Evolutionary conservation across 139 green algal species (phyloP), one percentile per base, ranked within the genome.

Genomic region (Zygnema cylindricum): DNA sequence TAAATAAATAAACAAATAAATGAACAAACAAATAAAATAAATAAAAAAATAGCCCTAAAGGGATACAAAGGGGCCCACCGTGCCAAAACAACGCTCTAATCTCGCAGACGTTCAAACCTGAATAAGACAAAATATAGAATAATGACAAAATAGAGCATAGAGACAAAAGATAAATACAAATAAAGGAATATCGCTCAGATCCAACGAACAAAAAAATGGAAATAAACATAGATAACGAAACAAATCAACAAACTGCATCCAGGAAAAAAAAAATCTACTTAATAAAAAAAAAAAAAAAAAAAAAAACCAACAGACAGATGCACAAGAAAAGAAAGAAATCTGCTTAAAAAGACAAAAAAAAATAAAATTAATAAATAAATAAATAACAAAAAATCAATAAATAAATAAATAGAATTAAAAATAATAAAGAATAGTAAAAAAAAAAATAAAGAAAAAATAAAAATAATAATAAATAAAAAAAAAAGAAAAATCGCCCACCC

Each of bases 51-150:
- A 30, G 57, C 57, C 57, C 73, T 21, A n/a, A n/a, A n/a, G n/a
- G n/a, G 7, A 79, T 41, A 11, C 71, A 43, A 79, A 43, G 11
- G 71, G 3, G 38, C 82, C 2, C 25, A 87, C 82, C 82, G 42
- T 81, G 42, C 82, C 55, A 81, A 32, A 87, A 87, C 54, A 82
- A 30, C 0, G 49, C 55, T 33, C 55, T 81, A 71, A 87, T 49
- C n/a, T 81, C 43, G 32, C n/a, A 30, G 3, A 63, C 76, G 41
- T 38, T 85, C 49, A 85, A 41, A 7, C 78, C 78, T 85, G 78
- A 7, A 63, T 25, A 63, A 16, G 7, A 16, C 7, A 85, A 63
- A 3, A 33, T 0, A 21, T 41, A 83, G 0, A 21, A 21, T 21
- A 35, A 43, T 71, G 32, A 77, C 22, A 35, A 83, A 43, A 43